Conservation (phyloP, 768 basidiomycete species). For the Heimioporus sp. region DNA sequence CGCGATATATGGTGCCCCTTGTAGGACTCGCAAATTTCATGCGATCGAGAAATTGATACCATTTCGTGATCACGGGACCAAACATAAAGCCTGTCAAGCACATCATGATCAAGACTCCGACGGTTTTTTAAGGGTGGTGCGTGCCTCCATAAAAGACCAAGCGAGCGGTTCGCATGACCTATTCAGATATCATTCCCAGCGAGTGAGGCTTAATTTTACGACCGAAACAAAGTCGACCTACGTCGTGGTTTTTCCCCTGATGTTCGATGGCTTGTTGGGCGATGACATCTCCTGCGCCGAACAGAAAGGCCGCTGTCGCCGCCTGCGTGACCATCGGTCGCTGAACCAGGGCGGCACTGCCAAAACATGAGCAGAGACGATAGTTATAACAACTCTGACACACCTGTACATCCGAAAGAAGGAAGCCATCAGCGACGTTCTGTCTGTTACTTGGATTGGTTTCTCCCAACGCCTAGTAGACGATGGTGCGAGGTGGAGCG, state of each 20-base stretch:
- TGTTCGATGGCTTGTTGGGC: slow-evolving; percentile 85
- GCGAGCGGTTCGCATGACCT: slow-evolving; percentile 62
- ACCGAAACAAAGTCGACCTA: slow-evolving; percentile 32
- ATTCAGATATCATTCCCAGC: background rate
- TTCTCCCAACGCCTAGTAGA: too few relatives aligned
- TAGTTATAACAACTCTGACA: slow-evolving; percentile 7
- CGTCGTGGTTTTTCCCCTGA: slow-evolving; percentile 73
- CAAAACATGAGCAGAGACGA: slow-evolving; percentile 5
- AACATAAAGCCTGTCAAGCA: slow-evolving; percentile 57
- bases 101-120: background rate
- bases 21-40: slow-evolving; percentile 65
- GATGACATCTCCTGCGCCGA: slow-evolving; percentile 74
- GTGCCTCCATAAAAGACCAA: slow-evolving; percentile 73
- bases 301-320: slow-evolving; percentile 61
- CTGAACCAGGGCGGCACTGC: slow-evolving; percentile 57
- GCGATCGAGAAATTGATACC: slow-evolving; percentile 73
- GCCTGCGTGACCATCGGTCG: slow-evolving; percentile 65
- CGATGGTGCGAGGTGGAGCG: too few relatives aligned
- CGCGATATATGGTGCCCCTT: slow-evolving; percentile 59
- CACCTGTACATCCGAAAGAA: slow-evolving; percentile 45
- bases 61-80: slow-evolving; percentile 78
- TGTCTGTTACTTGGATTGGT: too few relatives aligned
- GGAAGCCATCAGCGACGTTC: slow-evolving; percentile 37
- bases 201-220: background rate
- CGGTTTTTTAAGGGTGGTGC: background rate